These are phyloP conservation scores for Chaetomium sp. DNA, from an alignment of 2,329 filamentous ascomycete species.

Conservation along the genomic window DNA sequence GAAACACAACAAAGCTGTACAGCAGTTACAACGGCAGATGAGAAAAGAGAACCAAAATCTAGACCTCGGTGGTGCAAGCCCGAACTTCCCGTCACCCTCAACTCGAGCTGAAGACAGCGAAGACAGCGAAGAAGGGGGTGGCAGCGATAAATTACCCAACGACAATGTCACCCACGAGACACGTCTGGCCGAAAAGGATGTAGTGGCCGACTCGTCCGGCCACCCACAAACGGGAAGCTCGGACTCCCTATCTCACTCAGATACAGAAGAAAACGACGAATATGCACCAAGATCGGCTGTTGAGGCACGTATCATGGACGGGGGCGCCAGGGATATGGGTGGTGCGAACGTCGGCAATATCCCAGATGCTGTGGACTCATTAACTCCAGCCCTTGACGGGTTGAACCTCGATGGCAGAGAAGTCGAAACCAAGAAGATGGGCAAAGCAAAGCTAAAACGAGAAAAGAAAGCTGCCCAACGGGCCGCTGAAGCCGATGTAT, in stretches of 20 bases:
- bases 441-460: constrained; percentile 46
- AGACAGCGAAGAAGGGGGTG: constrained; percentile 22
- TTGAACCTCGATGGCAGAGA: constrained; percentile 15
- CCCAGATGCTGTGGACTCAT: constrained; percentile 6
- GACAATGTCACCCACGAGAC: not conserved
- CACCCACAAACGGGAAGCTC: too few species aligned
- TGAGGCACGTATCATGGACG: constrained; percentile 33
- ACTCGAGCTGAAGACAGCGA: constrained; percentile 19
- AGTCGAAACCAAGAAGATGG: constrained; percentile 35
- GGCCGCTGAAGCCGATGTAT: constrained; percentile 29
- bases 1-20: constrained; percentile 84
- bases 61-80: constrained; percentile 32
- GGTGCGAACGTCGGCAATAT: not conserved
- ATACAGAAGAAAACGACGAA: constrained; percentile 31
- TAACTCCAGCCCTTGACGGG: constrained; percentile 7
- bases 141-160: not conserved
- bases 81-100: not conserved
- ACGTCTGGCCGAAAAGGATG: not conserved
- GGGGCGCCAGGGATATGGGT: constrained; percentile 4
- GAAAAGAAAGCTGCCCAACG: constrained; percentile 42
- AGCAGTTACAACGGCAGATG: constrained; percentile 77
- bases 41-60: constrained; percentile 65
- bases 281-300: constrained; percentile 43
- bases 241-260: not conserved
- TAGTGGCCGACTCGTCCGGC: too few species aligned